phyloP scores from a whole-genome alignment of 2,329 filamentous ascomycete species.

The Tothia fuscella region DNA sequence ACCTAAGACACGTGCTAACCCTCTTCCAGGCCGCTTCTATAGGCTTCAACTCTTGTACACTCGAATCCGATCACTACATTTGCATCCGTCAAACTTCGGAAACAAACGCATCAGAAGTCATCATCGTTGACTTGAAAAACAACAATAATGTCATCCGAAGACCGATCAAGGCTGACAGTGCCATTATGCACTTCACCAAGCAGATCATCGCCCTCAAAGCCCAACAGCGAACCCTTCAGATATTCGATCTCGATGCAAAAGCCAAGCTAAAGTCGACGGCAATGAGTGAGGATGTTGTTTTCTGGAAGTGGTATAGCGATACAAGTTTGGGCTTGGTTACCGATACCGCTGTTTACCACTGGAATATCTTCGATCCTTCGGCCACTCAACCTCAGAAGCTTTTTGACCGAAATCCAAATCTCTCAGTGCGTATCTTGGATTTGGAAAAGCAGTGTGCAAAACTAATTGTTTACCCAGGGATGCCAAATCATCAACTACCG shows the following conservation, averaged over 20 bases:
- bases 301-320: conserved; percentile 99
- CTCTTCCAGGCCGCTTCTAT: conserved; percentile 51
- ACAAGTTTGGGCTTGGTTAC: conserved; percentile 81
- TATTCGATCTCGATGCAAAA: conserved; percentile 90
- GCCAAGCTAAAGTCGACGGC: conserved; percentile 92
- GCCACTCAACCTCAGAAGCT: conserved; percentile 66
- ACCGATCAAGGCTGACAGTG: conserved; percentile 97
- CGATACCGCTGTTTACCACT: conserved; percentile 85
- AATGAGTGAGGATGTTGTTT: conserved; percentile 95
- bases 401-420: conserved; percentile 87
- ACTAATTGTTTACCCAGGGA: conserved; percentile 42
- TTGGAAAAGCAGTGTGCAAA: not conserved
- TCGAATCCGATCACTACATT: conserved; percentile 94
- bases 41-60: conserved; percentile 83
- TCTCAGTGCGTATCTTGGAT: conserved; percentile 51
- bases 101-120: conserved; percentile 76
- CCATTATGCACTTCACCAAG: conserved; percentile 97
- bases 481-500: conserved; percentile 99
- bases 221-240: conserved; percentile 86
- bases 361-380: conserved; percentile 84
- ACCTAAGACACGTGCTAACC: not conserved
- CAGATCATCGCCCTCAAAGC: conserved; percentile 96
- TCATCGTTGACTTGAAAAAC: conserved; percentile 97
- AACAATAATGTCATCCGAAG: conserved; percentile 88
- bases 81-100: conserved; percentile 92